Evolutionary conservation across 2,329 filamentous ascomycete species (phyloP).

Genomic region (Sarocladium oryzae): DNA sequence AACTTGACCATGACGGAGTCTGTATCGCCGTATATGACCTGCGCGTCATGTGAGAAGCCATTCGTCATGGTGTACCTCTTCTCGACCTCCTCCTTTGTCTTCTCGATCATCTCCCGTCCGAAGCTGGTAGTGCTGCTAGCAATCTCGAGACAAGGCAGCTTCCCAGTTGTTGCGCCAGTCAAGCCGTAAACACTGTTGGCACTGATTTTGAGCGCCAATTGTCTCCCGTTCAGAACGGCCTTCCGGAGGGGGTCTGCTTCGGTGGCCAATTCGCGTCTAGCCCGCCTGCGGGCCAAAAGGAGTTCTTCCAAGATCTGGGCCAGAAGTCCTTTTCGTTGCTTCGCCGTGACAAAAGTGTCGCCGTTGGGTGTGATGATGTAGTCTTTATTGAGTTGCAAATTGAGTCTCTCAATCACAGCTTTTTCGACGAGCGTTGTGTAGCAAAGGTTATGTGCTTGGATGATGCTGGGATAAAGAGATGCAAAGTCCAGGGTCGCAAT

Average conservation of each 20-base stretch:
- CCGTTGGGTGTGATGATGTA: conserved; percentile 95
- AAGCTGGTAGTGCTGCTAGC: conserved; percentile 96
- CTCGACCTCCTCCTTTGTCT: conserved; percentile 94
- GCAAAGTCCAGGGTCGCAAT: conserved; percentile 98
- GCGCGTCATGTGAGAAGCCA: conserved; percentile 90
- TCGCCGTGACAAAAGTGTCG: conserved; percentile 83
- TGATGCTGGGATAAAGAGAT: conserved; percentile 96
- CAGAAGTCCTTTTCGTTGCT: conserved; percentile 84
- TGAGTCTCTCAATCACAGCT: conserved; percentile 66
- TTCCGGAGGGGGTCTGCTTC: conserved; percentile 97
- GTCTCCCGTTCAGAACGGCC: conserved; percentile 93
- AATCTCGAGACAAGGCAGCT: conserved; percentile 89
- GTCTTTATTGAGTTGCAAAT: conserved; percentile 80
- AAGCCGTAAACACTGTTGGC: conserved; percentile 98
- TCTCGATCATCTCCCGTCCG: conserved; percentile 98
- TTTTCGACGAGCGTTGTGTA: conserved; percentile 84
- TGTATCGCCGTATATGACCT: conserved; percentile 98
- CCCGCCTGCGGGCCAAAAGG: conserved; percentile 84
- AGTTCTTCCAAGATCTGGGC: conserved; percentile 95
- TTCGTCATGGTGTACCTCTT: conserved; percentile 84
- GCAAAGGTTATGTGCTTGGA: conserved; percentile 96
- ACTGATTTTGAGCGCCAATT: conserved; percentile 90
- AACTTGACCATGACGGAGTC: conserved; percentile 99
- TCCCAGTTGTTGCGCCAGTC: conserved; percentile 92
- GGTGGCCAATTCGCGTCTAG: conserved; percentile 79